phyloP scores from a whole-genome alignment of 805 yeast species.

The Candida chilensis region DNA sequence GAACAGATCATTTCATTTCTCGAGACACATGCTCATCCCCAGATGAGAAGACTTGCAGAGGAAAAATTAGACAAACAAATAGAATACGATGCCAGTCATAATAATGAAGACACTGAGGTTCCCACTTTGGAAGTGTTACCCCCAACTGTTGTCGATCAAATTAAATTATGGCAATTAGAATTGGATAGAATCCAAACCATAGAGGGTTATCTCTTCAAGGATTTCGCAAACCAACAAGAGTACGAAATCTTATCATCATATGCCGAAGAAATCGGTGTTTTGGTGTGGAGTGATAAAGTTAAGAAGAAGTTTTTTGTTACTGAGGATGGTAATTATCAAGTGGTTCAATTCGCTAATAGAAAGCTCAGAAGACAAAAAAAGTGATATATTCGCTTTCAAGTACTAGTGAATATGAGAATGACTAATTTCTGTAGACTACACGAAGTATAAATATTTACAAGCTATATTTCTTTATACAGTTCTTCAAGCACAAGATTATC shows the following conservation, averaged over 20 bases:
- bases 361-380: constrained; percentile 18
- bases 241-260: constrained; percentile 63
- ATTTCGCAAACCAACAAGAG: constrained; percentile 71
- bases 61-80: constrained; percentile 57
- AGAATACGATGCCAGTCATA: constrained; percentile 49
- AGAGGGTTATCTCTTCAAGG: constrained; percentile 83
- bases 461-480: no score
- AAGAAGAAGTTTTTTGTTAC: constrained; percentile 78
- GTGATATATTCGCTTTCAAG: no score
- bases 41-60: constrained; percentile 71
- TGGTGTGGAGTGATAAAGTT: constrained; percentile 74
- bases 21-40: constrained; percentile 90
- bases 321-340: constrained; percentile 76
- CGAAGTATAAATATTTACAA: no score
- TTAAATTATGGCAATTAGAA: constrained; percentile 93
- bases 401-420: no score
- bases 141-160: constrained; percentile 96
- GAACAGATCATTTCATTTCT: constrained; percentile 88
- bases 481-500: constrained; percentile 7
- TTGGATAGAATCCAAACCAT: constrained; percentile 83
- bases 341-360: constrained; percentile 85
- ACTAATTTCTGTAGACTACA: no score
- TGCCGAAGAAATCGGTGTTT: constrained; percentile 86
- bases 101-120: constrained; percentile 28
- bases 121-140: constrained; percentile 63